A percentile compares a stretch with the other conserved stretches of the same genome.
These are phyloP conservation scores for Allodekkera sacchari DNA, from an alignment of 805 yeast species.

Conservation along the genomic window DNA sequence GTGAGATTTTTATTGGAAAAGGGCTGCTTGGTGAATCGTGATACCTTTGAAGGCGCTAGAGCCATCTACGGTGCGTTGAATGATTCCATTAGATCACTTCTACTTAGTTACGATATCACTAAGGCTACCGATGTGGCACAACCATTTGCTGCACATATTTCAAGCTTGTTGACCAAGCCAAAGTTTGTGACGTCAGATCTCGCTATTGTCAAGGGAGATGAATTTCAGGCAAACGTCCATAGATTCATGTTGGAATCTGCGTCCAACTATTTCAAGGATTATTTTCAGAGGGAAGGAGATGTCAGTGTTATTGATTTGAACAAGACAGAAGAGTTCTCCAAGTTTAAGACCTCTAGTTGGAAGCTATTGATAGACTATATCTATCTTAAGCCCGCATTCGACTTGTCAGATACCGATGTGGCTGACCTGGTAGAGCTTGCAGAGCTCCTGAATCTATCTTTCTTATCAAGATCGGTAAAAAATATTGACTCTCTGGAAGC, in stretches of 20 bases:
- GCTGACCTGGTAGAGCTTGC: constrained; percentile 25
- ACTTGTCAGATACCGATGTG: constrained; percentile 24
- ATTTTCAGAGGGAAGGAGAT: neutral
- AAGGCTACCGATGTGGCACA: constrained; percentile 59
- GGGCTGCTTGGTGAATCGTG: constrained; percentile 75
- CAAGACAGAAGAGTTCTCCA: too few relatives aligned
- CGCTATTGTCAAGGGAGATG: constrained; percentile 12
- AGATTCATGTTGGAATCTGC: constrained; percentile 28
- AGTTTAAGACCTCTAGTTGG: constrained; percentile 22
- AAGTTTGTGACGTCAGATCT: constrained; percentile 28
- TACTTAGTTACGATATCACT: constrained; percentile 55
- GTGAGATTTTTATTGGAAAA: constrained; percentile 52
- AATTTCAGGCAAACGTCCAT: constrained; percentile 18
- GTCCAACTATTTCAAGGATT: constrained; percentile 5
- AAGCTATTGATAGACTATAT: constrained; percentile 22
- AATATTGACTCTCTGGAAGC: constrained; percentile 14
- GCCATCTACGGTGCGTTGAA: constrained; percentile 74
- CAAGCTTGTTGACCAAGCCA: constrained; percentile 32
- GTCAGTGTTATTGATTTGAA: too few relatives aligned
- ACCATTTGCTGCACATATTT: constrained; percentile 66
- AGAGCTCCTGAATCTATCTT: constrained; percentile 28
- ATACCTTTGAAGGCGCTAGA: constrained; percentile 71
- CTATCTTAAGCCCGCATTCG: constrained; percentile 21
- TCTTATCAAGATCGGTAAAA: constrained; percentile 24
- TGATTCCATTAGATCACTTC: constrained; percentile 50